Evolutionary conservation across 306 rosid genomes (phyloP), one percentile per base, ranked within the genome.

Genomic region (barrel medic (Medicago truncatula)): DNA sequence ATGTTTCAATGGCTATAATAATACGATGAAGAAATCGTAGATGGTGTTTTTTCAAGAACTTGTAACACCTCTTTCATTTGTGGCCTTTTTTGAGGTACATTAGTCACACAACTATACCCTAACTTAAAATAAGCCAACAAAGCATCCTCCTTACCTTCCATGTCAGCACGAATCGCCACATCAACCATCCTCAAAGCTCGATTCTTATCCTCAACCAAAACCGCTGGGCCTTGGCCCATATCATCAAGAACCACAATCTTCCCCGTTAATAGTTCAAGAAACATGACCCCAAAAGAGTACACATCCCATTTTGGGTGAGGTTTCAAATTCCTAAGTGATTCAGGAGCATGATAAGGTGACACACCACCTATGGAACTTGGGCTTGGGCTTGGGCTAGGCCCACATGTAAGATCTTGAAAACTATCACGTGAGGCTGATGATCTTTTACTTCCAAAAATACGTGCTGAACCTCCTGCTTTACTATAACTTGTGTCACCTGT

Each of bases 331-430:
- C 97, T 79, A 3, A 92, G 93, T 0, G 97, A 90, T 76, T 95
- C 99, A 0, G 97, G 99, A 7, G 97, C 97, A 13, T 71, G 86
- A 65, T 95, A 95, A 8, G 96, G 96, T 0, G 97, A 95, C 0
- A 85, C 74, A 0, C 92, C 97, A 2, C 77, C 66, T 0, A 90
- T 70, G 0, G 96, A 85, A 43, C 99, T 95, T 0, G 99, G 99
- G 40, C 98, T 95, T 0, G 98, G 98, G 61, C 96, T 90, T 0
- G 96, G 97, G 74, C 99, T 90, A 0, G 97, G 97, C 76, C 97
- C 99, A 10, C 74, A 28, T 0, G 61, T 49, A 0, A 76, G 13
- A 14, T 95, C 97, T 4, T 89, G 99, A 52, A 90, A 85, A 67
- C 97, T 80, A 8, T 95, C 99, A 0, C 97, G 75, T 0, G 99